Percentiles rank a stretch among this genome's conserved stretches.
Conservation (phyloP, 139 green algal genomes). For the Chlamydomonas sphaeroides region DNA sequence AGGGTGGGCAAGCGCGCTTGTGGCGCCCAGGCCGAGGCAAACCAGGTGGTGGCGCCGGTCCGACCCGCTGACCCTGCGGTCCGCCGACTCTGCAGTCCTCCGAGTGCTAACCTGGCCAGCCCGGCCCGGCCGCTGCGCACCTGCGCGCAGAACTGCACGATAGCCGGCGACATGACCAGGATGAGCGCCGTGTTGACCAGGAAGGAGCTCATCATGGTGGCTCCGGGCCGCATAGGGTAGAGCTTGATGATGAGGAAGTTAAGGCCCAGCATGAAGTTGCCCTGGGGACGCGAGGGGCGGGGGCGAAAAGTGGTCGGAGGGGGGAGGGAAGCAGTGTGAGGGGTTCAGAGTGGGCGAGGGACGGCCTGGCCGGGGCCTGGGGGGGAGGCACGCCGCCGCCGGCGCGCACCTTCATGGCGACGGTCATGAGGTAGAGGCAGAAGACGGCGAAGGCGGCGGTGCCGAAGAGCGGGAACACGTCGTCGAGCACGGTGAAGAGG, state of each 20-base stretch:
- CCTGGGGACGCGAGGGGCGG: conserved; percentile 35
- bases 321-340: too few relatives aligned
- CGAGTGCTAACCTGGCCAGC: too few relatives aligned
- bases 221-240: conserved; percentile 84
- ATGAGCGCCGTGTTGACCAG: conserved; percentile 97
- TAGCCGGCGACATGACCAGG: conserved; percentile 84
- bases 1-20: too few relatives aligned
- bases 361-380: too few relatives aligned
- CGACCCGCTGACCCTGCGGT: too few relatives aligned
- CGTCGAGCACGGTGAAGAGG: conserved; percentile 89
- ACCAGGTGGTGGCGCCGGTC: too few relatives aligned
- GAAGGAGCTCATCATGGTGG: conserved; percentile 94
- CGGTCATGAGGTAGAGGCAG: conserved; percentile 92
- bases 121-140: neutral
- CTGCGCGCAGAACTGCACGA: conserved; percentile 93
- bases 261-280: conserved; percentile 89
- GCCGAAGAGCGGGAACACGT: conserved; percentile 92
- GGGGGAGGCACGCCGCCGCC: too few relatives aligned
- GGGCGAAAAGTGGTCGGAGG: too few relatives aligned
- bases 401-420: neutral
- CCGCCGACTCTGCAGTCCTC: too few relatives aligned
- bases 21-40: too few relatives aligned
- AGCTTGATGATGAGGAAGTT: conserved; percentile 90
- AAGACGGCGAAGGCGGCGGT: conserved; percentile 89
- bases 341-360: too few relatives aligned